These are phyloP conservation scores for Penicillium canescens DNA, from an alignment of 495 filamentous ascomycete species.

Conservation along the genomic window DNA sequence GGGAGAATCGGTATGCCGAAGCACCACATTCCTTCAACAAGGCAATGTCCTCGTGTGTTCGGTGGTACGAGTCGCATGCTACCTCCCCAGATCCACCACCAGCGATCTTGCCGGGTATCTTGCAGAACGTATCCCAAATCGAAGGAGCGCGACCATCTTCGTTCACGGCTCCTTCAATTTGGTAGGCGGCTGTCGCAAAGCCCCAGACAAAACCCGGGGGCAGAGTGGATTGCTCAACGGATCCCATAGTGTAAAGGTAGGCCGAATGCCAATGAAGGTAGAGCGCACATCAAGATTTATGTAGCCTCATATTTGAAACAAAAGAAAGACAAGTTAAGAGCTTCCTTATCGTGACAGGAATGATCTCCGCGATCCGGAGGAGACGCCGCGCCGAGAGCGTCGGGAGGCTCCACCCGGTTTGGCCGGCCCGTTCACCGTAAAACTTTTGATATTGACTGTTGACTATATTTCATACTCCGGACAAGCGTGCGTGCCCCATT, in stretches of 20 bases:
- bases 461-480: slow-evolving; percentile 11
- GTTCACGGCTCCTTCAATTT: slow-evolving; percentile 69
- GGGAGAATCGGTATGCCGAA: slow-evolving; percentile 70
- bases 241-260: slow-evolving; percentile 30
- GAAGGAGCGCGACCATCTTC: slow-evolving; percentile 71
- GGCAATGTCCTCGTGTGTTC: slow-evolving; percentile 70
- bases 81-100: slow-evolving; percentile 67
- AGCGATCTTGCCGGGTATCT: slow-evolving; percentile 72
- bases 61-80: slow-evolving; percentile 77
- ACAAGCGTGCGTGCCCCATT: slow-evolving; percentile 25
- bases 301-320: slow-evolving; percentile 8
- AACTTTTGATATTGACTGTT: not conserved
- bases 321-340: slow-evolving; percentile 1
- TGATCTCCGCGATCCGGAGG: slow-evolving; percentile 64
- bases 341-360: slow-evolving; percentile 33
- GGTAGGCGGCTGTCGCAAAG: slow-evolving; percentile 80
- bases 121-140: slow-evolving; percentile 79
- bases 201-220: slow-evolving; percentile 80
- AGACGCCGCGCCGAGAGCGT: slow-evolving; percentile 30
- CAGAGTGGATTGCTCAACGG: slow-evolving; percentile 42
- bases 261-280: slow-evolving; percentile 39
- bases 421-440: slow-evolving; percentile 33
- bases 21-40: slow-evolving; percentile 66
- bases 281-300: slow-evolving; percentile 6
- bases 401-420: slow-evolving; percentile 23